phyloP scores from a whole-genome alignment of 129 eudicot genomes.

The Pseudognaphalium luteoalbum region DNA sequence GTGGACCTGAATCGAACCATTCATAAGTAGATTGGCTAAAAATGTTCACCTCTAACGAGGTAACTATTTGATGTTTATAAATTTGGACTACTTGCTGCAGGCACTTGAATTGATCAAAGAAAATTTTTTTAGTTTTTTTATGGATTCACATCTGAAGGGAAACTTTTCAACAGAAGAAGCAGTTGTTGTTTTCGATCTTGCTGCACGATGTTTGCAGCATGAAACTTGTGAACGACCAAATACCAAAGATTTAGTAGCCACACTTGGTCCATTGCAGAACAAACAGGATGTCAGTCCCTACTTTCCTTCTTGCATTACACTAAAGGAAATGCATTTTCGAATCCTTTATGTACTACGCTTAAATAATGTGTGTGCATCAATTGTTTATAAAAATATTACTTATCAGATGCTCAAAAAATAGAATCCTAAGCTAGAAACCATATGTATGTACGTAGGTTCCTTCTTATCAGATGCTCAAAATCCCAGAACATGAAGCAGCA shows the following conservation, averaged over 20 bases:
- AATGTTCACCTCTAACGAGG: not conserved
- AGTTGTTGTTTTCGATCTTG: conserved; percentile 74
- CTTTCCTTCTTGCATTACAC: not conserved
- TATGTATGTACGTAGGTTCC: conserved; percentile 48
- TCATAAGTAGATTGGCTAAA: not conserved
- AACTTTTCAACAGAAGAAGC: conserved; percentile 91
- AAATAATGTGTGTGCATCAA: not conserved
- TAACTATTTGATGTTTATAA: conserved; percentile 1
- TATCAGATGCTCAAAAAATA: too few species aligned
- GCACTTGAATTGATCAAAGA: conserved; percentile 93
- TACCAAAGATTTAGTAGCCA: conserved; percentile 64
- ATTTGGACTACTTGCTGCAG: conserved; percentile 35
- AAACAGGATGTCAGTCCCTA: conserved; percentile 57
- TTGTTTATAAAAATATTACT: too few species aligned
- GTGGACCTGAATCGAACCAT: not conserved
- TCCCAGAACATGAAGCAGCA: conserved; percentile 70
- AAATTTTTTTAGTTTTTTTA: conserved; percentile 64
- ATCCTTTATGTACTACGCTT: not conserved
- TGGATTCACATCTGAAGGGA: conserved; percentile 94
- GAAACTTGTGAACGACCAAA: conserved; percentile 96
- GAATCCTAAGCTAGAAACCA: not conserved
- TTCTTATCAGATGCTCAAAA: conserved; percentile 79
- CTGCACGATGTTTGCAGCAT: conserved; percentile 81
- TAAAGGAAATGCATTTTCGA: not conserved
- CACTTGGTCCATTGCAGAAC: conserved; percentile 74